Percentiles rank a stretch among this genome's conserved stretches.
phyloP scores from a whole-genome alignment of 192 early-diverging fungal genomes.

The Coemansia sp. region DNA sequence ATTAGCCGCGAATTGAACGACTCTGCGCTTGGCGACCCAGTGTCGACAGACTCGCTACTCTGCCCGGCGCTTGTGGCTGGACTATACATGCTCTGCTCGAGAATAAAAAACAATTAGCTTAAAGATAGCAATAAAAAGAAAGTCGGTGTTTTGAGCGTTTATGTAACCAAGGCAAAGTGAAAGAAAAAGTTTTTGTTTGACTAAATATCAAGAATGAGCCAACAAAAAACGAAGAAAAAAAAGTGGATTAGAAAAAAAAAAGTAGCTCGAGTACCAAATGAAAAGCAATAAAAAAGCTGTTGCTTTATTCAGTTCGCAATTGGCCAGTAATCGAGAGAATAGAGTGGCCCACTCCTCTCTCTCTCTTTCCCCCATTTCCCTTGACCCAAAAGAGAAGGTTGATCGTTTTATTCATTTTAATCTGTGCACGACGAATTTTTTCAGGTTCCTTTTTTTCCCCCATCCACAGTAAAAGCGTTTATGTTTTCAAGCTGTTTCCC shows the following conservation, averaged over 20 bases:
- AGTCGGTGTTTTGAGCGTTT: too few species aligned
- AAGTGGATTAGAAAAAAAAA: background rate
- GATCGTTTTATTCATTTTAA: background rate
- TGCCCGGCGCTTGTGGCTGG: conserved; percentile 34
- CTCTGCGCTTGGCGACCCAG: conserved; percentile 22
- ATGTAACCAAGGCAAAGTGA: too few species aligned
- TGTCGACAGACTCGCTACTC: conserved; percentile 40
- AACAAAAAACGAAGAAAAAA: too few species aligned
- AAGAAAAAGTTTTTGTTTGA: too few species aligned
- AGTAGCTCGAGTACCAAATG: background rate
- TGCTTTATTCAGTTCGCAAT: background rate
- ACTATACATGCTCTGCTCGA: conserved; percentile 27
- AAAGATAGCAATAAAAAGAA: background rate
- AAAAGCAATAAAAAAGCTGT: too few species aligned
- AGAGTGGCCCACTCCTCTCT: background rate
- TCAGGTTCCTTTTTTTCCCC: too few species aligned
- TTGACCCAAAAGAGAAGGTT: background rate
- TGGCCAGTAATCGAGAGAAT: background rate
- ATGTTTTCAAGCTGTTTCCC: too few species aligned
- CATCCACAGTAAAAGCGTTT: too few species aligned
- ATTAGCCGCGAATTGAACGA: conserved; percentile 40
- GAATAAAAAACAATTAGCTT: background rate
- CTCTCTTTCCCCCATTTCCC: too few species aligned
- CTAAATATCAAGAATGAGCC: too few species aligned
- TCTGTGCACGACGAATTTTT: background rate